Base-by-base conservation (phyloP, 306 rosid species). In the Sindora glabra region DNA sequence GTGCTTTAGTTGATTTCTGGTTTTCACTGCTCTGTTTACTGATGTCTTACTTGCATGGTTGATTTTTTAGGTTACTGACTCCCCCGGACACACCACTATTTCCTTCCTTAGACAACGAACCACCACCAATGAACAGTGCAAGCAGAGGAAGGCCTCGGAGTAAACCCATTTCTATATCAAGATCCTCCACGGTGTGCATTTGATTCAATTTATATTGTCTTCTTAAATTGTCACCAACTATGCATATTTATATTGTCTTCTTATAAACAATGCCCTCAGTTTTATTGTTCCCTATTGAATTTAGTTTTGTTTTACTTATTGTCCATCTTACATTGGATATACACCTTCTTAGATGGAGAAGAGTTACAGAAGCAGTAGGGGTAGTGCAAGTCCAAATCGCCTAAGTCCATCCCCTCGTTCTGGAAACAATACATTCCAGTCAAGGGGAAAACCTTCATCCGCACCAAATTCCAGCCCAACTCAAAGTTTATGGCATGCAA, bases 51-150 rank as follows among this genome's bases (percentile, higher is more conserved):
- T 44, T 34, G 17, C 37, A 62, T 25, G 51, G 36, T 34, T 57
- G 10, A 62, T 80, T 63, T 80, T 49, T 24, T 45, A 88, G 94
- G 96, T 82, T 88, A 69, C 53, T 85, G 73, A 88, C 94, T 30
- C 96, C 94, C 49, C 96, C 96, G 0, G 96, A 88, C 64, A 88
- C 94, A 10, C 96, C 96, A 3, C 84, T 88, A 48, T 88, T 88
- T 81, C 86, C 87, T 71, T 80, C 96, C 51, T 48, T 88, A 78
- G 96, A 88, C n/a, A 81, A 80, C 48, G 90, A 88, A 59, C 86
- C 73, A 5, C 76, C 60, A 50, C 70, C 58, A 30, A 53, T 73
- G 63, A 71, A 23, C 67, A 48, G 70, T 54, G 27, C 71, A 64
- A 75, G 59, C 48, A 85, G 94, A 75, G 96, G 94, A 60, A 78